phyloP scores from a whole-genome alignment of 306 rosid species.

The Vigna radiata region DNA sequence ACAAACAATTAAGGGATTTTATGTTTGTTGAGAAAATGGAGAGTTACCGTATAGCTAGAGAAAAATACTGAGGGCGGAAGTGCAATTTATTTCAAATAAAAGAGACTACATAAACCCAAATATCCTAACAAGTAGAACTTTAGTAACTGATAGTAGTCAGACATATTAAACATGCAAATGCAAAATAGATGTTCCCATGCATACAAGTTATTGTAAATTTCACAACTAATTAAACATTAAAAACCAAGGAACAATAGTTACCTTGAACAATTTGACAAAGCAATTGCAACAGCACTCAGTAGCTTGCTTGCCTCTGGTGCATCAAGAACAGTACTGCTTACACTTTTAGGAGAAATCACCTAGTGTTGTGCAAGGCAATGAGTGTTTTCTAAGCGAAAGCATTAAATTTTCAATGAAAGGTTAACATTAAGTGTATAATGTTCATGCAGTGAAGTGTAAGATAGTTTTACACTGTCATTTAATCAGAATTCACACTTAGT shows the following conservation, averaged over 20 bases:
- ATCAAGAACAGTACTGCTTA: constrained; percentile 80
- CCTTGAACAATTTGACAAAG: constrained; percentile 90
- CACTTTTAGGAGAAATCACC: constrained; percentile 88
- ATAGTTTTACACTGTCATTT: too few relatives aligned
- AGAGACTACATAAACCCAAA: constrained; percentile 5
- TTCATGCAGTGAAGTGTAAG: too few relatives aligned
- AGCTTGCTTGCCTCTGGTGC: constrained; percentile 90
- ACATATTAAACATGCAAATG: background rate
- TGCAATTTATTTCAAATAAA: background rate
- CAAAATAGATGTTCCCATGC: background rate
- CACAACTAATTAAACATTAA: constrained; percentile 33
- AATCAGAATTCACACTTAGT: too few relatives aligned
- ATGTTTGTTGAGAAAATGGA: too few relatives aligned
- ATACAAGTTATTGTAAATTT: constrained; percentile 13
- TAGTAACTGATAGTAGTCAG: constrained; percentile 3
- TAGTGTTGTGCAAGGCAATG: constrained; percentile 37
- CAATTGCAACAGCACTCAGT: constrained; percentile 92
- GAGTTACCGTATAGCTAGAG: too few relatives aligned
- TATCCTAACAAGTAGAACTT: constrained; percentile 16
- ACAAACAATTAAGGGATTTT: too few relatives aligned
- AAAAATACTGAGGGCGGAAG: too few relatives aligned
- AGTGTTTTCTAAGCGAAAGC: constrained; percentile 13
- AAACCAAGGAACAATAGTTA: constrained; percentile 41
- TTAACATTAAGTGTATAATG: background rate
- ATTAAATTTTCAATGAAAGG: constrained; percentile 18